Evolutionary conservation across 1,139 yeast species (phyloP), one percentile per base, ranked within the genome.

Genomic region (Saccharomyces pastorianus): DNA sequence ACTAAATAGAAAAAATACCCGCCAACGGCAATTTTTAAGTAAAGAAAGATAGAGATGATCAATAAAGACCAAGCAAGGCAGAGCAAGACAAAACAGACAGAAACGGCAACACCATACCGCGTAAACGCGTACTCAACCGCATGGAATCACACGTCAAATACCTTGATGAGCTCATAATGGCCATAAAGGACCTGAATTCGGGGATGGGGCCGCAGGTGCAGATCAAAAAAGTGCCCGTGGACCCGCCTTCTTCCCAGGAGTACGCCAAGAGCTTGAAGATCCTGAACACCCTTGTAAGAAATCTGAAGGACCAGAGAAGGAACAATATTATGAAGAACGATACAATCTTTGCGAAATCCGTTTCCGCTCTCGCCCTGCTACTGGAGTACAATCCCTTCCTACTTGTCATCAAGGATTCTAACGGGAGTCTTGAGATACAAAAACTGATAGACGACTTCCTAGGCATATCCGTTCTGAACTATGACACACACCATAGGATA

Each of bases 111-210:
- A 41, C 14, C 1, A 51, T 48, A 32, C 29, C 23, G 26, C n/a
- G 11, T 4, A n/a, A 25, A 17, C 4, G 47, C 14, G 17, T 13
- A 25, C 41, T n/a, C 5, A 44, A 44, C 26, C 51, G 41, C 20
- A 64, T 64, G 68, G 68, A 64, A 26, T 54, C 65, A 14, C 63
- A 64, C 47, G 57, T 61, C 38, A 60, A 60, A 51, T 67, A 66
- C 52, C 50, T 67, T 31, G 69, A 67, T 50, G 71, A 67, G 48
- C 53, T 67, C 32, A 61, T 62, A 26, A 49, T 57, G 44, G 68
- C 69, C 11, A 60, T 67, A 23, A 59, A 56, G 46, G 66, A 60
- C 20, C 60, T 38, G 26, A 38, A 38, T 8, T 38, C 44, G 3
- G 44, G 44, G n/a, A 8, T 11, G 44, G 25, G 25, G 6, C 11